phyloP scores from a whole-genome alignment of 441 rosid genomes.

The Omphalea diandra region DNA sequence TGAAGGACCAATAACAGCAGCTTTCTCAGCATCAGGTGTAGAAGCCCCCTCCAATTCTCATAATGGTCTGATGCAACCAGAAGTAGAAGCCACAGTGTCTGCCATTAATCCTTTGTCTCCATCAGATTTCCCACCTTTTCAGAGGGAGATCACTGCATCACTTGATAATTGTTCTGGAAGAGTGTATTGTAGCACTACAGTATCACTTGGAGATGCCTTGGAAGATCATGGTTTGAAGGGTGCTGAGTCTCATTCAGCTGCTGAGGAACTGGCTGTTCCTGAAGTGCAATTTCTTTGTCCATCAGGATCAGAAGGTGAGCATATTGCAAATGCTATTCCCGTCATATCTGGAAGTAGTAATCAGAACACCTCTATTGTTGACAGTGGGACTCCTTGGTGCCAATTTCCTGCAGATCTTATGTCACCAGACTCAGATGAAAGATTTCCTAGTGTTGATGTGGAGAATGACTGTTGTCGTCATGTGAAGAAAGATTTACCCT shows the following conservation, averaged over 20 bases:
- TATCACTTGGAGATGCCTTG: conserved; percentile 33
- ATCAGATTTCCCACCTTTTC: conserved; percentile 27
- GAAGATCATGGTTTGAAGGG: conserved; percentile 31
- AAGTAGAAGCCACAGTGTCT: conserved; percentile 30
- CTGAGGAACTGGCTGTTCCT: conserved; percentile 32
- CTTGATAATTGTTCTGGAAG: conserved; percentile 22
- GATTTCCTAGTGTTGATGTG: conserved; percentile 24
- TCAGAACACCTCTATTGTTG: conserved; percentile 31
- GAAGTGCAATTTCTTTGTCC: conserved; percentile 22
- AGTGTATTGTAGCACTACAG: conserved; percentile 32
- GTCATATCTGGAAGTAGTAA: conserved; percentile 27
- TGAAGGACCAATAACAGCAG: conserved; percentile 32
- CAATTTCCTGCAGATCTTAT: conserved; percentile 31
- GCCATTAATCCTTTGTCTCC: conserved; percentile 24
- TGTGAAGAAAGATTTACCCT: conserved; percentile 34
- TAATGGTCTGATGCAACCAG: conserved; percentile 28
- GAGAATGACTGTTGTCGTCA: conserved; percentile 23
- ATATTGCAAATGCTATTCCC: conserved; percentile 30
- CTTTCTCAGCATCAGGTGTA: conserved; percentile 25
- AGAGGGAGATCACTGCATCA: conserved; percentile 22
- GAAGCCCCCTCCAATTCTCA: conserved; percentile 27
- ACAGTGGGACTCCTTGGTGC: conserved; percentile 24
- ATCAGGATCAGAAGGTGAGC: conserved; percentile 36
- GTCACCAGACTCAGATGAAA: conserved; percentile 26
- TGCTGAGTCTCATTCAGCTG: conserved; percentile 32